Percentiles rank a stretch among this genome's conserved stretches.
Evolutionary conservation across 2,329 filamentous ascomycete species (phyloP).

Genomic region (Colletotrichum tabaci): DNA sequence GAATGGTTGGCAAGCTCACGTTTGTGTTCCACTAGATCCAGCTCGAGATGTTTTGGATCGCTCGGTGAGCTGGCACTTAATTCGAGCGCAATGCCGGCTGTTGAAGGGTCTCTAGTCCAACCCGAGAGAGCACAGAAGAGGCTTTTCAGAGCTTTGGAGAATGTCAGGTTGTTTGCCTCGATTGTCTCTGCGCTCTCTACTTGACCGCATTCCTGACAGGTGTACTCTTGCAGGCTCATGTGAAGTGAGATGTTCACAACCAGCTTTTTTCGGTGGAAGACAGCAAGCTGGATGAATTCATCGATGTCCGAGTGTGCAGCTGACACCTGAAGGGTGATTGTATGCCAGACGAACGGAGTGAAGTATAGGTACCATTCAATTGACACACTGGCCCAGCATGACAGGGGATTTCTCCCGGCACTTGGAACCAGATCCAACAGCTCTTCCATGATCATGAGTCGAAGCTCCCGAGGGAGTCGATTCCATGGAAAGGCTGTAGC

Average conservation of each 20-base stretch:
- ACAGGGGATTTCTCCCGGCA: neutral
- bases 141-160: neutral
- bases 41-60: neutral
- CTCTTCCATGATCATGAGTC: too few species aligned
- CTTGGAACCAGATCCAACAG: too few species aligned
- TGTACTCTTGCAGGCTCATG: neutral
- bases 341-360: neutral
- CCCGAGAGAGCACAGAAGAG: neutral
- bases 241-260: neutral
- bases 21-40: neutral
- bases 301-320: neutral
- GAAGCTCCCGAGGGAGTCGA: too few species aligned
- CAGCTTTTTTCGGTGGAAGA: neutral
- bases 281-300: neutral
- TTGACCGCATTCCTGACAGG: neutral
- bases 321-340: neutral
- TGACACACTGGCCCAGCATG: neutral
- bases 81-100: neutral
- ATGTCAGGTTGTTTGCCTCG: neutral
- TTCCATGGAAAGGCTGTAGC: too few species aligned
- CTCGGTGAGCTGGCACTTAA: neutral
- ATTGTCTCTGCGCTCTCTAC: neutral
- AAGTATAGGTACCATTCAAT: neutral
- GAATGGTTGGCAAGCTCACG: neutral
- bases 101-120: neutral